A percentile compares a stretch with the other conserved stretches of the same genome.
Conservation (phyloP, 768 basidiomycete genomes). For the Lentinus tigrinus region DNA sequence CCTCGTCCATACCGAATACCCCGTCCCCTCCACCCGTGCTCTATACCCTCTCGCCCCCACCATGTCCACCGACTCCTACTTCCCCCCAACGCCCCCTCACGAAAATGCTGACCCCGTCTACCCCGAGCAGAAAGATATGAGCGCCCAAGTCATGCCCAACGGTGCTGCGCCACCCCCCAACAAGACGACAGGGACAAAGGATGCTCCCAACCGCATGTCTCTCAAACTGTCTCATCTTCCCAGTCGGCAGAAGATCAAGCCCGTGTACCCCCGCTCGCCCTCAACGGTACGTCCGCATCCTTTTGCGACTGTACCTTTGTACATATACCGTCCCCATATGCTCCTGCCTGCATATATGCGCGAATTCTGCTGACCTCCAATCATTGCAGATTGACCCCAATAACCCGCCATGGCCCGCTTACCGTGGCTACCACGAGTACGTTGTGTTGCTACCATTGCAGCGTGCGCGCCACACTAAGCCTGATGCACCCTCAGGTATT, state of each 20-base stretch:
- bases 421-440: constrained; percentile 57
- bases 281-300: constrained; percentile 49
- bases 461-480: background rate
- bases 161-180: constrained; percentile 22
- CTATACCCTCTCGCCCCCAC: background rate
- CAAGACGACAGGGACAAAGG: constrained; percentile 17
- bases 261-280: constrained; percentile 73
- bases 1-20: background rate
- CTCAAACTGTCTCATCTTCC: constrained; percentile 75
- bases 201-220: constrained; percentile 56
- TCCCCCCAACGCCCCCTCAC: constrained; percentile 33
- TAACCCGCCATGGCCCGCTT: constrained; percentile 82
- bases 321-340: background rate
- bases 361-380: background rate
- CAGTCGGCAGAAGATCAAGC: constrained; percentile 68
- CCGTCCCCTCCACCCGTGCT: background rate
- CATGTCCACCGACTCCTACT: constrained; percentile 28
- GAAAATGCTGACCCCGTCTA: constrained; percentile 21
- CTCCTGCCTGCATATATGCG: background rate
- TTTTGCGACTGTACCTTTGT: background rate
- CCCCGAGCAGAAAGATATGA: constrained; percentile 2
- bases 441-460: background rate
- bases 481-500: constrained; percentile 54
- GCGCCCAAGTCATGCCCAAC: constrained; percentile 13
- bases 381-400: constrained; percentile 66